phyloP scores from a whole-genome alignment of 2,329 filamentous ascomycete species.

The Exserohilum rostratum region DNA sequence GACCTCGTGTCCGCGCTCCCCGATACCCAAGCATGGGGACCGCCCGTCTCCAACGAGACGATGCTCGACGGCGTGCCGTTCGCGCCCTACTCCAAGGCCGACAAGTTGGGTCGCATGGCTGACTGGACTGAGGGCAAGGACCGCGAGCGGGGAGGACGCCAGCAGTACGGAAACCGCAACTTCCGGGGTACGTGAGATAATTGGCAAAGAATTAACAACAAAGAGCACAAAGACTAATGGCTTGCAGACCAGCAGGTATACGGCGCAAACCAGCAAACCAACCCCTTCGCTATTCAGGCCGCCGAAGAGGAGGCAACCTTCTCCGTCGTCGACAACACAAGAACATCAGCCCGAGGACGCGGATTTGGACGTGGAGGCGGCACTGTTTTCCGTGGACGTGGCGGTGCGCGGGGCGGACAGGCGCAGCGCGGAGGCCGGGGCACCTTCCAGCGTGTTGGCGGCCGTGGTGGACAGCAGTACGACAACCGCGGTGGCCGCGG shows the following conservation, averaged over 20 bases:
- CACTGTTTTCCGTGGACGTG: constrained; percentile 80
- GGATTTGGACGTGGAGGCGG: constrained; percentile 84
- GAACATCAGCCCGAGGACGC: constrained; percentile 82
- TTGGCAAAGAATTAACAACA: no score
- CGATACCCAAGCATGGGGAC: constrained; percentile 72
- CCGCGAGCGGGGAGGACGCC: constrained; percentile 76
- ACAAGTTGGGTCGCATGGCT: constrained; percentile 98
- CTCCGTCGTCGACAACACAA: constrained; percentile 95
- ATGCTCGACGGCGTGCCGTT: constrained; percentile 95
- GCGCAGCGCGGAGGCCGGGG: constrained; percentile 74
- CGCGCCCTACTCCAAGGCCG: constrained; percentile 96
- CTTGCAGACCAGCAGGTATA: constrained; percentile 90
- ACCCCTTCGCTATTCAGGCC: constrained; percentile 82
- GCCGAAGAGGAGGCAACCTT: constrained; percentile 97
- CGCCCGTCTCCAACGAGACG: constrained; percentile 79
- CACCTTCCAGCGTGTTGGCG: constrained; percentile 74
- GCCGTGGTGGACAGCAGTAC: constrained; percentile 69
- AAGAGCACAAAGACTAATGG: constrained; percentile 21
- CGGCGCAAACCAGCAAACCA: constrained; percentile 81
- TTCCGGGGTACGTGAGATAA: constrained; percentile 72
- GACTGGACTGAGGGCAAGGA: constrained; percentile 97
- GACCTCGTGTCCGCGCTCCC: constrained; percentile 57
- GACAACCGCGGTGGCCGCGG: constrained; percentile 72
- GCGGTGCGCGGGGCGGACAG: constrained; percentile 75
- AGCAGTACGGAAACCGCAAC: constrained; percentile 84